Evolutionary conservation across 257 asterid genomes (phyloP).

Genomic region (Solanum okadae): DNA sequence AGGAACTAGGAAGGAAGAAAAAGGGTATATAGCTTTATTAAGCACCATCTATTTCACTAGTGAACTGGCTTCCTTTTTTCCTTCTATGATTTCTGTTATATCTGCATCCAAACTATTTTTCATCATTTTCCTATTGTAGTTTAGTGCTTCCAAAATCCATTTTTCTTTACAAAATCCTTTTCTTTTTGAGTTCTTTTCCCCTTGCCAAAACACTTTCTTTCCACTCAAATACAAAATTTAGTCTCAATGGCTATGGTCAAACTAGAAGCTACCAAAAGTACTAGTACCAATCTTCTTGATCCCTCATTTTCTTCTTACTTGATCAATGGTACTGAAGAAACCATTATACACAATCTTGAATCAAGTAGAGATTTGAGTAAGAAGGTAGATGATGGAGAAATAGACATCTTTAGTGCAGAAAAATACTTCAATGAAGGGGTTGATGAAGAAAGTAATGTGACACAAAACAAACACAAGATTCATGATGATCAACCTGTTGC

Average conservation of each 20-base stretch:
- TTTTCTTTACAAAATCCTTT: not conserved
- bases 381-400: conserved; percentile 42
- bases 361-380: conserved; percentile 16
- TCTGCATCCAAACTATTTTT: not conserved
- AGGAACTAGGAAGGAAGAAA: not conserved
- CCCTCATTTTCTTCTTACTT: conserved; percentile 51
- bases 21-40: not conserved
- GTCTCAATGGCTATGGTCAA: conserved; percentile 41
- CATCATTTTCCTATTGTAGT: conserved; percentile 3
- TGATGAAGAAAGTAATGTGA: conserved; percentile 1
- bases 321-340: conserved; percentile 28
- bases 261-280: conserved; percentile 15
- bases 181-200: not conserved
- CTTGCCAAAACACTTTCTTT: not conserved
- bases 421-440: conserved; percentile 58
- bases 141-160: not conserved
- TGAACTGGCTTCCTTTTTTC: not conserved
- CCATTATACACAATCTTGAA: conserved; percentile 31
- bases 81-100: not conserved
- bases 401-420: conserved; percentile 67
- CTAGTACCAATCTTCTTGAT: conserved; percentile 9
- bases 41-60: not conserved
- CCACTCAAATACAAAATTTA: not conserved
- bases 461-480: conserved; percentile 13
- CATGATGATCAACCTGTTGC: conserved; percentile 19